Evolutionary conservation across 805 yeast genomes (phyloP).

Genomic region (Tetrapisispora taiwanensis): DNA sequence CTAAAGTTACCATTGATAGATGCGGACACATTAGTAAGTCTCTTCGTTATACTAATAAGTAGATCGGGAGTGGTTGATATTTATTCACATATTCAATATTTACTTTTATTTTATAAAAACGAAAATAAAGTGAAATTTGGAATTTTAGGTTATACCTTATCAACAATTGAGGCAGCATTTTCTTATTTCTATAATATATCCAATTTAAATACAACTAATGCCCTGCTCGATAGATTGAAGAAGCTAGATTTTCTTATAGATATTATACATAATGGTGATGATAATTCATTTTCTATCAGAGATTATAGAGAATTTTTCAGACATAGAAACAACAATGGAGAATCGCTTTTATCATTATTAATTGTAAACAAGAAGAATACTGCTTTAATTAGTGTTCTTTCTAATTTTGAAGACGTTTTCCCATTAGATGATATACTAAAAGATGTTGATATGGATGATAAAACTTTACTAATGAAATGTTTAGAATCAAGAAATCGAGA

Average conservation of each 20-base stretch:
- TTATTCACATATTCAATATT: conserved; percentile 54
- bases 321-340: conserved; percentile 47
- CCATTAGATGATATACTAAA: conserved; percentile 57
- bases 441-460: conserved; percentile 47
- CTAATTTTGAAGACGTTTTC: conserved; percentile 38
- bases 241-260: background rate
- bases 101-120: conserved; percentile 40
- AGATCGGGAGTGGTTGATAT: conserved; percentile 50
- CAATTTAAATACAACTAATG: background rate
- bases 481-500: conserved; percentile 43
- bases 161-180: conserved; percentile 77
- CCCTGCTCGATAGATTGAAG: background rate
- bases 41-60: conserved; percentile 60
- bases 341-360: conserved; percentile 59
- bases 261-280: background rate
- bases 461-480: conserved; percentile 52
- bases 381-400: conserved; percentile 38
- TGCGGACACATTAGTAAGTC: conserved; percentile 73
- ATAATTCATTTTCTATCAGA: background rate
- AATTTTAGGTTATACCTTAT: conserved; percentile 60
- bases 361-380: conserved; percentile 38
- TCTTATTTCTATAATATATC: conserved; percentile 40
- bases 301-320: conserved; percentile 21
- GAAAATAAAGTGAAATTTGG: conserved; percentile 45
- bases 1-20: conserved; percentile 32